Evolutionary conservation across 306 rosid species (phyloP).

Genomic region (Hippophae gyantsensis): DNA sequence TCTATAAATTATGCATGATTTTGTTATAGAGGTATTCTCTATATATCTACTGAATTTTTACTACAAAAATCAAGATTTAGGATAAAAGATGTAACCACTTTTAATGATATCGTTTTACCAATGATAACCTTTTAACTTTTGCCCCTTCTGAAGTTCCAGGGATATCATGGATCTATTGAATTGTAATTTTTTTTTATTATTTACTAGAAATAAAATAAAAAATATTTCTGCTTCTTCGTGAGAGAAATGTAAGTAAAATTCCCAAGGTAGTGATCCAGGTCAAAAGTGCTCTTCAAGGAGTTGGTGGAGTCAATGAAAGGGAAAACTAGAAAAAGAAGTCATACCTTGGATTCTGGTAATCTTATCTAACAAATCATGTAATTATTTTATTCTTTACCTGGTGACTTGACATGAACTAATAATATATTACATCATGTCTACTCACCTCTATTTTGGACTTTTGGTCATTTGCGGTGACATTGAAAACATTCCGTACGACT

Average conservation of each 20-base stretch:
- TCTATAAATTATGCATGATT: too few relatives aligned
- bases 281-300: slow-evolving; percentile 8
- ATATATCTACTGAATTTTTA: not conserved
- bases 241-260: not conserved
- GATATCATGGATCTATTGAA: not conserved
- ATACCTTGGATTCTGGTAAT: not conserved
- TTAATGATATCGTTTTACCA: not conserved
- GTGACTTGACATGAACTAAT: not conserved
- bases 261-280: slow-evolving; percentile 1
- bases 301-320: slow-evolving; percentile 14
- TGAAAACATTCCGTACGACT: too few relatives aligned
- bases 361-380: not conserved
- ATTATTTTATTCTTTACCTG: not conserved
- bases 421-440: too few relatives aligned
- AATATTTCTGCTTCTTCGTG: not conserved
- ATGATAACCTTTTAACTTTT: not conserved
- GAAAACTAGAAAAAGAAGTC: not conserved
- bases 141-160: not conserved
- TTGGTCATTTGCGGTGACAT: too few relatives aligned
- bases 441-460: too few relatives aligned
- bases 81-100: not conserved
- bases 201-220: not conserved
- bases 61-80: not conserved
- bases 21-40: too few relatives aligned
- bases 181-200: not conserved